Evolutionary conservation across 31 red algal genomes (phyloP), one percentile per base, ranked within the genome.

Genomic region (Odonthalia washingtoniensis): DNA sequence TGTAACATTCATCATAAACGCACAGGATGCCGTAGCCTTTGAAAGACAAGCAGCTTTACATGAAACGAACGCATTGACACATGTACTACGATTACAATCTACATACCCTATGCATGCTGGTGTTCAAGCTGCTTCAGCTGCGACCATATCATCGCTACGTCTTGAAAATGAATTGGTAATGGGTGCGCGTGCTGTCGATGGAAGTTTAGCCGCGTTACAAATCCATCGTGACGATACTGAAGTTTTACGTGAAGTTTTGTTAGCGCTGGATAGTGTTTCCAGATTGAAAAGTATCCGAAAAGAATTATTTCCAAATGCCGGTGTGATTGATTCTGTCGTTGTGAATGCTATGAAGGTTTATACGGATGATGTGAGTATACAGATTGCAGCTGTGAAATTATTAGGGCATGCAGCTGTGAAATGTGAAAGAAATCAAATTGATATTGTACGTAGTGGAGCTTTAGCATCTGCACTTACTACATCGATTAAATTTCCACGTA

Each of bases 1-100:
- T 9, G 9, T 21, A 21, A 57, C 9, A 14, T 57, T 57, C 21
- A 21, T 57, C 49, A 14, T 57, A 14, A 14, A 9, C 9, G 21
- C 12, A 14, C 21, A 9, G 9, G 49, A 21, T 9, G 12, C 49
- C 12, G 9, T 57, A 14, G 49, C 49, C 21, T 21, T 68, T 26
- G 85, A 88, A 88, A 46, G 85, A 6, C 85, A 88, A 34, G 72
- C 77, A 72, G 85, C 85, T 18, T 65, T 88, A 35, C 63, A 78
- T 79, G 85, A 88, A 44, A 40, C 45, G 24, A 74, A 74, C 38
- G 85, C 73, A 31, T 73, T 88, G 40, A 31, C 46, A 26, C 60
- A 44, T 27, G 46, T 78, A 35, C 62, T 88, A 33, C 53, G 70
- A 2, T 30, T 65, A 33, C 61, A 78, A 36, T 32, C 35, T 32